phyloP scores from a whole-genome alignment of 2,329 filamentous ascomycete genomes.

The Sporothrix mexicana region DNA sequence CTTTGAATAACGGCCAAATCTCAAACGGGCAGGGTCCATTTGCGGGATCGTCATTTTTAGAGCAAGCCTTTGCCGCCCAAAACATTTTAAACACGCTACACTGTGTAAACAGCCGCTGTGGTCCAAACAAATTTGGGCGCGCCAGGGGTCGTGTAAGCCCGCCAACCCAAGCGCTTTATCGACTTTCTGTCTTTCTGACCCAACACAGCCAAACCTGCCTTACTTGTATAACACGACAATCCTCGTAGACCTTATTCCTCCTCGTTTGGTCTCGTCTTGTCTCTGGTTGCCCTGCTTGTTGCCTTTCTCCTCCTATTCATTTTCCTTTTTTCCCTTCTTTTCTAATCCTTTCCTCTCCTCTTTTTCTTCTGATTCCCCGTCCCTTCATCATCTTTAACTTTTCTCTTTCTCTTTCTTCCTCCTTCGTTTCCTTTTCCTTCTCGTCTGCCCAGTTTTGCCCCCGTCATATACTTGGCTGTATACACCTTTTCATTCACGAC shows the following conservation, averaged over 20 bases:
- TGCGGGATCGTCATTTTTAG: too few species aligned
- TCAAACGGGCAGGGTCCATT: too few species aligned
- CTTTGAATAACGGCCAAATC: too few species aligned
- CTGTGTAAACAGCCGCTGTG: background rate
- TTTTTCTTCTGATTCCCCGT: background rate
- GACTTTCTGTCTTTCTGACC: background rate
- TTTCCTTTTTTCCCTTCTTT: background rate
- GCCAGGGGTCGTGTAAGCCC: background rate
- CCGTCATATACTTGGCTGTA: slow-evolving; percentile 18
- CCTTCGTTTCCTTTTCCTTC: background rate
- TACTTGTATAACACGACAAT: background rate
- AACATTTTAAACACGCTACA: background rate
- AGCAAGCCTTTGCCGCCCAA: background rate
- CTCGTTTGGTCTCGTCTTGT: slow-evolving; percentile 10
- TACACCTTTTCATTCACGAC: slow-evolving; percentile 5
- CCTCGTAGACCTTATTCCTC: background rate
- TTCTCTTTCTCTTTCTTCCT: too few species aligned
- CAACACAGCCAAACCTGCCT: background rate
- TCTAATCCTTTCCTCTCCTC: background rate
- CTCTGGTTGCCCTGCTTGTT: slow-evolving; percentile 1
- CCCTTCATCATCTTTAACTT: background rate
- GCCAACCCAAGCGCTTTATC: too few species aligned
- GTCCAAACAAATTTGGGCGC: background rate
- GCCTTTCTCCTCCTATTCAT: background rate
- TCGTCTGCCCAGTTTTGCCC: background rate